phyloP scores from a whole-genome alignment of 2,329 filamentous ascomycete genomes.

The Epichloe sylvatica region DNA sequence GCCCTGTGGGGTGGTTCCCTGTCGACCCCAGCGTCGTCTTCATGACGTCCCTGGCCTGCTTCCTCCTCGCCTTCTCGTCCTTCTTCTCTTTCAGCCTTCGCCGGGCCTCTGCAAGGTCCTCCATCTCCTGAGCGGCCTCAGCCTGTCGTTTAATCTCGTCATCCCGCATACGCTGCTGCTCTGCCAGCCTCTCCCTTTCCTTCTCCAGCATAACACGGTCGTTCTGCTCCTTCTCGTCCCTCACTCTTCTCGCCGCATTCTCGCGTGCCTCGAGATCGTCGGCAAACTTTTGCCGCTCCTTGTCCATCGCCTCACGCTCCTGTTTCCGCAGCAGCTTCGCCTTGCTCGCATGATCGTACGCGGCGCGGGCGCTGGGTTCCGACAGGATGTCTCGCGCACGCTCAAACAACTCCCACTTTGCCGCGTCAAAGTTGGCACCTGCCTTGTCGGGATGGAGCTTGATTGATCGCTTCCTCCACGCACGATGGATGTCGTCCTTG shows the following conservation, averaged over 20 bases:
- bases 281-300: constrained; percentile 59
- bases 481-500: constrained; percentile 64
- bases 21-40: constrained; percentile 12
- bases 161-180: constrained; percentile 24
- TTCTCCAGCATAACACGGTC: constrained; percentile 22
- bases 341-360: constrained; percentile 65
- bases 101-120: constrained; percentile 24
- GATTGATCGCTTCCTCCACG: constrained; percentile 74
- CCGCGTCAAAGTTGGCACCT: constrained; percentile 56
- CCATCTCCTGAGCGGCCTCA: constrained; percentile 25
- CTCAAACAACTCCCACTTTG: constrained; percentile 73
- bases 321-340: constrained; percentile 55
- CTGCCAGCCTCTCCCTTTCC: constrained; percentile 23
- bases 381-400: constrained; percentile 75
- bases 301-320: constrained; percentile 60
- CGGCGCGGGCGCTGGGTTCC: constrained; percentile 53
- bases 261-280: constrained; percentile 78
- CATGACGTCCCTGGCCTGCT: constrained; percentile 23
- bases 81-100: constrained; percentile 26
- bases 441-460: constrained; percentile 93
- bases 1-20: constrained; percentile 12
- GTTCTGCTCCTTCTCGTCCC: constrained; percentile 30
- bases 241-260: constrained; percentile 46
- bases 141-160: constrained; percentile 22
- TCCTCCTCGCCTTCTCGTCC: constrained; percentile 25